These are phyloP conservation scores for Silene coronaria DNA, from an alignment of 179 eudicot genomes.

Conservation along the genomic window DNA sequence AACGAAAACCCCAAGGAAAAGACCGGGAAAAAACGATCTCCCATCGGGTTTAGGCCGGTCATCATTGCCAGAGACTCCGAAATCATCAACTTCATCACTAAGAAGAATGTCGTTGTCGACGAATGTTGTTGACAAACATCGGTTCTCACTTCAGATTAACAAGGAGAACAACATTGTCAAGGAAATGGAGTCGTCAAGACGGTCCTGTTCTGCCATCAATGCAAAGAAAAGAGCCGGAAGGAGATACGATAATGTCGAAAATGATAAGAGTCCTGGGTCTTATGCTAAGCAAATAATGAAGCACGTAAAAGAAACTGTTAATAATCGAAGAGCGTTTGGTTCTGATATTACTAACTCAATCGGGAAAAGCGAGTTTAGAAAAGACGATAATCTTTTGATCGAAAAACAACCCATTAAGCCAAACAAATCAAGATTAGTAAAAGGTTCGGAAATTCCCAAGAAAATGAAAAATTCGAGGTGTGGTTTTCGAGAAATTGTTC, in stretches of 20 bases:
- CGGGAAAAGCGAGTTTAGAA: constrained; percentile 24
- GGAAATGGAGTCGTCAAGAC: constrained; percentile 29
- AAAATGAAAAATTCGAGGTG: neutral
- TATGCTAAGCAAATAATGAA: constrained; percentile 62
- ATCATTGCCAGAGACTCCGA: constrained; percentile 50
- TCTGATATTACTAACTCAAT: constrained; percentile 55
- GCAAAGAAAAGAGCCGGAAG: constrained; percentile 28
- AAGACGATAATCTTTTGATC: constrained; percentile 39
- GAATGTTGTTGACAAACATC: constrained; percentile 40
- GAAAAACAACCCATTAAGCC: constrained; percentile 28
- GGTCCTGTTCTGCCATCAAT: constrained; percentile 33
- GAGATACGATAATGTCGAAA: constrained; percentile 27
- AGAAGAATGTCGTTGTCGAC: constrained; percentile 28
- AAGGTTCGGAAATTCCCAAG: neutral
- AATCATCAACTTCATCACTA: constrained; percentile 31
- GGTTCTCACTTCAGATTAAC: constrained; percentile 62
- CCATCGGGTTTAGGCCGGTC: constrained; percentile 19
- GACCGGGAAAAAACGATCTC: neutral
- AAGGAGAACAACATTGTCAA: constrained; percentile 42
- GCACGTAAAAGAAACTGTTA: constrained; percentile 61
- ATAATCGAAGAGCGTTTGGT: constrained; percentile 46
- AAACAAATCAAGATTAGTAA: constrained; percentile 17
- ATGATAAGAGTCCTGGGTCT: constrained; percentile 46
- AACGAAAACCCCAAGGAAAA: constrained; percentile 9
- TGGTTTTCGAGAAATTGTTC: constrained; percentile 1